Percentiles rank a stretch among this genome's conserved stretches.
Conservation (phyloP, 345 rosid species). For the Bruguiera gymnorhiza region DNA sequence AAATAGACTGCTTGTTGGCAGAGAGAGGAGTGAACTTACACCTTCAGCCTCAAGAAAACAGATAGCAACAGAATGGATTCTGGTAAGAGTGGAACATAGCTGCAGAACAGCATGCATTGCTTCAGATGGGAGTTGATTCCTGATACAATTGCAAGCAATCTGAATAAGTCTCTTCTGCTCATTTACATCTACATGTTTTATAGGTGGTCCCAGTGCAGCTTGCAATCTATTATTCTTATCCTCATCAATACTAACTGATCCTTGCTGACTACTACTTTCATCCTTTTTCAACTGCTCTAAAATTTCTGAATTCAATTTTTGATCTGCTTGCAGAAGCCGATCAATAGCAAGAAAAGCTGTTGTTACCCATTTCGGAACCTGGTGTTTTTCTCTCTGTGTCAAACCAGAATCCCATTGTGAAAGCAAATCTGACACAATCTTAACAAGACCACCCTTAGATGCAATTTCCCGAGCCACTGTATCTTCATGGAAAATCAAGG, state of each 20-base stretch:
- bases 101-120: constrained; percentile 91
- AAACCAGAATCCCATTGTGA: constrained; percentile 65
- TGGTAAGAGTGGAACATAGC: constrained; percentile 81
- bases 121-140: constrained; percentile 76
- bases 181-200: constrained; percentile 46
- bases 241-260: constrained; percentile 55
- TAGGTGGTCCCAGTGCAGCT: constrained; percentile 44
- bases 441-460: constrained; percentile 63
- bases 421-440: constrained; percentile 66
- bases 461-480: constrained; percentile 79
- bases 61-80: constrained; percentile 73
- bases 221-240: constrained; percentile 64
- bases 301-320: constrained; percentile 67
- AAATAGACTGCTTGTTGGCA: constrained; percentile 85
- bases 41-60: constrained; percentile 87
- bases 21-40: constrained; percentile 65
- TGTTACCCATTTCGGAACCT: constrained; percentile 89
- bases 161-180: constrained; percentile 79
- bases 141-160: constrained; percentile 82
- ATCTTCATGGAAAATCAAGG: constrained; percentile 91
- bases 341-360: constrained; percentile 93
- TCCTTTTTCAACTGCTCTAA: constrained; percentile 65
- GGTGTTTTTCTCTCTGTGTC: constrained; percentile 43
- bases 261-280: constrained; percentile 39
- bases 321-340: constrained; percentile 81